Evolutionary conservation across 2,329 filamentous ascomycete genomes (phyloP).

Genomic region (Cladosporium sp.): DNA sequence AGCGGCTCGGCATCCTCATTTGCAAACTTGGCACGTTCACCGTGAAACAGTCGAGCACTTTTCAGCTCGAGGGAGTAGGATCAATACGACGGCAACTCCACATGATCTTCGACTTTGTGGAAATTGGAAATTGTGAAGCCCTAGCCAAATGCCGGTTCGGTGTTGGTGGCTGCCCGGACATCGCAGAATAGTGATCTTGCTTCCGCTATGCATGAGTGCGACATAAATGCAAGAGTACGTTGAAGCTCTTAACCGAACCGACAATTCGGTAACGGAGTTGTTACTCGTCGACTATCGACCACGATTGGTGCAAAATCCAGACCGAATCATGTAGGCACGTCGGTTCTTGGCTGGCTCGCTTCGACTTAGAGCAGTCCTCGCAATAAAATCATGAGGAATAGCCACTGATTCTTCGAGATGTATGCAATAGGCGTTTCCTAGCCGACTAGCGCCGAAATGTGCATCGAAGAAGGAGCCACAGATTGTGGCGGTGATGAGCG

Average conservation of each 20-base stretch:
- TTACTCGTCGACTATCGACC: neutral
- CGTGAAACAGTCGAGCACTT: neutral
- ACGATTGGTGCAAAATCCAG: neutral
- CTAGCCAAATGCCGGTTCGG: neutral
- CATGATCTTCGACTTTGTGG: neutral
- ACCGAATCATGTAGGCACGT: neutral
- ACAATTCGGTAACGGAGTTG: neutral
- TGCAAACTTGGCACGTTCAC: neutral
- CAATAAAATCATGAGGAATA: neutral
- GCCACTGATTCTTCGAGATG: neutral
- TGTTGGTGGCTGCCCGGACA: neutral
- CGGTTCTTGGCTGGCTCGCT: neutral
- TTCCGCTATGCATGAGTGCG: neutral
- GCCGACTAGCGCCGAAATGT: neutral
- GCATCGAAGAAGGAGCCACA: neutral
- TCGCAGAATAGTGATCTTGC: neutral
- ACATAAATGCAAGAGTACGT: neutral
- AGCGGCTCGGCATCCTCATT: neutral
- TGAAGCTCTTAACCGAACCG: neutral
- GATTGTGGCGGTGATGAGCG: neutral
- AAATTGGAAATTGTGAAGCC: neutral
- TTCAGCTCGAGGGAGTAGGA: neutral
- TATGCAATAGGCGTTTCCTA: neutral
- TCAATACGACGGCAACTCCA: constrained; percentile 3
- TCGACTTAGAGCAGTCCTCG: neutral